Conservation (phyloP, 148 eudicot species). For the Vaccinium vitisidaea region DNA sequence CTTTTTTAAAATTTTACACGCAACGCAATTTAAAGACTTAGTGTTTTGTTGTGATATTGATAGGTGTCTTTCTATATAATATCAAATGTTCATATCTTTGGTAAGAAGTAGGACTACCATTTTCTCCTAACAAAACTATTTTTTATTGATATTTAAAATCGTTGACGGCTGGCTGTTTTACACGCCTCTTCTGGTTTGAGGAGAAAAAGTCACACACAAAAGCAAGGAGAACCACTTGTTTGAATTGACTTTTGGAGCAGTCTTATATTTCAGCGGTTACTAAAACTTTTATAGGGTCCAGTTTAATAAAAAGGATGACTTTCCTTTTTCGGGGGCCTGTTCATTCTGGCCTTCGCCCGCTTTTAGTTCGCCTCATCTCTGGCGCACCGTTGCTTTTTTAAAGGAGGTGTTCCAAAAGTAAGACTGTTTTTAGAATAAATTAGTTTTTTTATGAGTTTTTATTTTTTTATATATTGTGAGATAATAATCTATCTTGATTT, state of each 20-base stretch:
- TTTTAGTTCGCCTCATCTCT: too few species aligned
- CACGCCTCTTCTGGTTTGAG: neutral
- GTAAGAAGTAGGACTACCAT: neutral
- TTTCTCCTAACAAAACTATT: neutral
- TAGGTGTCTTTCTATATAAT: neutral
- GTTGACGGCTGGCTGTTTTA: neutral
- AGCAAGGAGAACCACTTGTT: neutral
- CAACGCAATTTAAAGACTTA: neutral
- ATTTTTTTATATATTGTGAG: too few species aligned
- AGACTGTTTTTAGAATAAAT: too few species aligned
- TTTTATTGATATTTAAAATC: neutral
- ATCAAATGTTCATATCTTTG: neutral
- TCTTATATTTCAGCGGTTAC: neutral
- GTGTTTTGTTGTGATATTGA: neutral
- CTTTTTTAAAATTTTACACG: neutral
- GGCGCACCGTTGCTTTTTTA: too few species aligned
- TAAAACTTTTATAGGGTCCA: too few species aligned
- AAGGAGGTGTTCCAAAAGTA: too few species aligned
- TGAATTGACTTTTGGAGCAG: neutral
- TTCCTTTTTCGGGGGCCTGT: too few species aligned
- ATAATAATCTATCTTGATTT: too few species aligned
- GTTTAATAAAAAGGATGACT: too few species aligned
- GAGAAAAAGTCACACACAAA: neutral
- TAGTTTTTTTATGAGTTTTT: too few species aligned
- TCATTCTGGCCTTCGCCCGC: too few species aligned